A percentile compares a stretch with the other conserved stretches of the same genome.
These are phyloP conservation scores for Fusarium oligoseptatum DNA, from an alignment of 2,329 filamentous ascomycete genomes.

Conservation along the genomic window DNA sequence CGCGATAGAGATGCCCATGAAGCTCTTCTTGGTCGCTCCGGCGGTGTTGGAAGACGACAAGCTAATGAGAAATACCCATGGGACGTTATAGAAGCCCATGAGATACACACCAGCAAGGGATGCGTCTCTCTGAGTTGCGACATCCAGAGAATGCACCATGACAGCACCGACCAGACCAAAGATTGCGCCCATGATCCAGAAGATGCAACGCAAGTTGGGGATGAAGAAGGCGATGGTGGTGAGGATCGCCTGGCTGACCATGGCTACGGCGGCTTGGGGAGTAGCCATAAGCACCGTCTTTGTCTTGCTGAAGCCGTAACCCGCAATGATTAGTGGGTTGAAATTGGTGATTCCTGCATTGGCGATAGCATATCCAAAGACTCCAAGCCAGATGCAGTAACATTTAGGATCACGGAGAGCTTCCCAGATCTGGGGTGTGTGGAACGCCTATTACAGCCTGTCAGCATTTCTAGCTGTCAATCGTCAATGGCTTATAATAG, in stretches of 20 bases:
- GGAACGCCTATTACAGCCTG: neutral
- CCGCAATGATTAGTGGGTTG: constrained; percentile 62
- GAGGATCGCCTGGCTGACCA: constrained; percentile 38
- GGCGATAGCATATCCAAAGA: constrained; percentile 73
- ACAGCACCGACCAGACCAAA: constrained; percentile 41
- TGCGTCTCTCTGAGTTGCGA: constrained; percentile 32
- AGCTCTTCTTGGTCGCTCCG: constrained; percentile 47
- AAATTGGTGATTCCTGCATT: constrained; percentile 77
- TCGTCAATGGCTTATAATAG: no score
- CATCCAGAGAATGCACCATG: constrained; percentile 42
- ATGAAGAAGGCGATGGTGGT: constrained; percentile 43
- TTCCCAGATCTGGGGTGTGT: neutral
- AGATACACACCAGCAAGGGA: constrained; percentile 47
- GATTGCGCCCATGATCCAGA: constrained; percentile 42
- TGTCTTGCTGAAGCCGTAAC: constrained; percentile 58
- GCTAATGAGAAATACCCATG: constrained; percentile 46
- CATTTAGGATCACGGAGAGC: neutral
- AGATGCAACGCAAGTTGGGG: constrained; percentile 48
- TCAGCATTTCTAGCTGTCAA: neutral
- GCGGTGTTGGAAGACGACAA: constrained; percentile 38
- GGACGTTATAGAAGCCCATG: constrained; percentile 49
- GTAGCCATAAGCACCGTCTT: constrained; percentile 49
- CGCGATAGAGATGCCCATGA: constrained; percentile 43
- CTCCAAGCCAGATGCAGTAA: constrained; percentile 7
- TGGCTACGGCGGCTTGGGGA: constrained; percentile 48